Percentiles rank a stretch among this genome's conserved stretches.
phyloP scores from a whole-genome alignment of 306 rosid genomes.

The Lathyrus oleraceus region DNA sequence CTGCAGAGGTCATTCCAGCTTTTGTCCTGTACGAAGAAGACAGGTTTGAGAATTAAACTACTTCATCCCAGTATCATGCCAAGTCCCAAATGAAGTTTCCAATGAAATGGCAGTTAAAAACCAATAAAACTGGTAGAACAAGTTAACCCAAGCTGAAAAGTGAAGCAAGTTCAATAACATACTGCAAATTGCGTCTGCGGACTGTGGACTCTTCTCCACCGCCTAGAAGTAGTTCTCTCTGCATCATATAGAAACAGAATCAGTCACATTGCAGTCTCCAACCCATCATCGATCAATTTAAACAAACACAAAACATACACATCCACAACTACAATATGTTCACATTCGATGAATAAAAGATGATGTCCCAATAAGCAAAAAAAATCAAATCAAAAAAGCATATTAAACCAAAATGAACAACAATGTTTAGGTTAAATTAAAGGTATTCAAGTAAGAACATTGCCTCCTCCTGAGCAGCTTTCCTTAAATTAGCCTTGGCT shows the following conservation, averaged over 20 bases:
- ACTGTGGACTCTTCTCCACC: constrained; percentile 89
- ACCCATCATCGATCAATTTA: neutral
- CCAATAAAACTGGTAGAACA: constrained; percentile 10
- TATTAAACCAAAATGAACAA: neutral
- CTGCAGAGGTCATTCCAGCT: constrained; percentile 94
- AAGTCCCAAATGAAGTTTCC: constrained; percentile 30
- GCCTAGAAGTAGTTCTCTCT: constrained; percentile 87
- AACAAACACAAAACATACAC: neutral
- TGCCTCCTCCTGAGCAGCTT: constrained; percentile 86
- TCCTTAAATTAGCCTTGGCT: constrained; percentile 76
- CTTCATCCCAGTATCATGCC: constrained; percentile 18
- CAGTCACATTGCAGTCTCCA: constrained; percentile 10
- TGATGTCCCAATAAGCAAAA: neutral
- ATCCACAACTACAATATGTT: constrained; percentile 1
- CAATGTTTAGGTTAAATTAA: neutral
- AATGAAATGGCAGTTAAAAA: neutral
- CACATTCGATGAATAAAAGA: neutral
- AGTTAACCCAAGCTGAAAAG: neutral
- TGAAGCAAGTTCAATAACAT: constrained; percentile 40
- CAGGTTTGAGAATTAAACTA: constrained; percentile 13
- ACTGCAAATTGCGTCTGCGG: constrained; percentile 90
- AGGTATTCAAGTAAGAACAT: constrained; percentile 9
- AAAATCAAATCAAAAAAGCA: constrained; percentile 20
- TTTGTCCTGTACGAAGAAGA: constrained; percentile 63
- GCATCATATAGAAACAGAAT: constrained; percentile 36